Evolutionary conservation across 768 basidiomycete genomes (phyloP).

Genomic region (Termitomyces sp.): DNA sequence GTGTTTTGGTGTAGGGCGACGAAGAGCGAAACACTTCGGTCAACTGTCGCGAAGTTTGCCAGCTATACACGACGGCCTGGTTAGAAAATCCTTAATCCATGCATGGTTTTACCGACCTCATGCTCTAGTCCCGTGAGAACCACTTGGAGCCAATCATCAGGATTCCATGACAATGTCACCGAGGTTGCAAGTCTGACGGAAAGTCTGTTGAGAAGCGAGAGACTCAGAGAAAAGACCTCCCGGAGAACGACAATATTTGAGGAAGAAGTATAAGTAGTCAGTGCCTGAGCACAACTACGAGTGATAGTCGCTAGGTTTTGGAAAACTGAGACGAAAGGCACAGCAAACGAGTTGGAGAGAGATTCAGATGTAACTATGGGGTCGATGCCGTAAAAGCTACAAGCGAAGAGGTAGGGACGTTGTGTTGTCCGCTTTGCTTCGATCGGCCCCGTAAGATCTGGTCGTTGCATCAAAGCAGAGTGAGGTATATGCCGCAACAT

Average conservation of each 20-base stretch:
- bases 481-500: slow-evolving; percentile 49
- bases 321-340: slow-evolving; percentile 57
- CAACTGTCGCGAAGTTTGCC: slow-evolving; percentile 63
- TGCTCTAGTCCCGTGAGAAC: slow-evolving; percentile 52
- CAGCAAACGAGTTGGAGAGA: slow-evolving; percentile 22
- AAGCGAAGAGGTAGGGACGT: slow-evolving; percentile 53
- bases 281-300: slow-evolving; percentile 35
- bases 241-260: slow-evolving; percentile 32
- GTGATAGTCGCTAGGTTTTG: slow-evolving; percentile 50
- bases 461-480: slow-evolving; percentile 46
- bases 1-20: slow-evolving; percentile 51
- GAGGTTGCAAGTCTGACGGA: slow-evolving; percentile 38
- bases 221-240: slow-evolving; percentile 47
- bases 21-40: slow-evolving; percentile 54
- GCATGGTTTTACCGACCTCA: slow-evolving; percentile 38
- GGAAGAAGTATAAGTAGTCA: slow-evolving; percentile 27
- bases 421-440: slow-evolving; percentile 26
- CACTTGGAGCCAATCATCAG: slow-evolving; percentile 56
- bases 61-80: slow-evolving; percentile 31
- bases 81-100: neutral
- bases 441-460: slow-evolving; percentile 37
- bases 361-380: slow-evolving; percentile 16
- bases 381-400: slow-evolving; percentile 55
- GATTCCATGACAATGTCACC: slow-evolving; percentile 53
- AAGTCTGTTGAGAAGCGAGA: slow-evolving; percentile 50